Conservation (phyloP, 202 grass and related monocot species). For the Schoenoplectus tabernaemontani region DNA sequence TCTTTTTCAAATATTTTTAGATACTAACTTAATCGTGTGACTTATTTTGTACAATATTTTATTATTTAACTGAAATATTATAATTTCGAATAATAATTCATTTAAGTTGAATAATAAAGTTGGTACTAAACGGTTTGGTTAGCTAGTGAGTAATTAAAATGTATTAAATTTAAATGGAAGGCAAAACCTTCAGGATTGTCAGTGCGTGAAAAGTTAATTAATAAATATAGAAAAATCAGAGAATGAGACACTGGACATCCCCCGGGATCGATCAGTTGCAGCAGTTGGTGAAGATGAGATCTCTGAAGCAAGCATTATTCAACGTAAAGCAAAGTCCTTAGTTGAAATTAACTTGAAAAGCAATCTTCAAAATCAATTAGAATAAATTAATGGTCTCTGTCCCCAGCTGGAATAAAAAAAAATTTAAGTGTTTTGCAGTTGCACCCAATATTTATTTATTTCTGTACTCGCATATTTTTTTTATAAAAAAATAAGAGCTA, state of each 20-base stretch:
- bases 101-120: no score
- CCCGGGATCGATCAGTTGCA: background rate
- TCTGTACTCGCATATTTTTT: background rate
- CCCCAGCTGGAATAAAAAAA: background rate
- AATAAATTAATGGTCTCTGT: background rate
- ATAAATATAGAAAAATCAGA: background rate
- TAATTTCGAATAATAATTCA: no score
- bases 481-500: no score
- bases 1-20: no score
- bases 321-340: background rate
- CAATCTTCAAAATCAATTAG: background rate
- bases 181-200: background rate
- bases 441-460: background rate
- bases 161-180: background rate
- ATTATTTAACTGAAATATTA: no score
- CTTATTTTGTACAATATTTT: no score
- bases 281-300: background rate
- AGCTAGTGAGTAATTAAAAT: background rate
- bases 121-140: no score
- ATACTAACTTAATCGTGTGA: no score
- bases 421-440: background rate
- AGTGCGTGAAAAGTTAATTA: background rate
- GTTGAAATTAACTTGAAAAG: no score
- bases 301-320: background rate
- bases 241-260: background rate